Conservation (phyloP, 2,329 filamentous ascomycete genomes). For the Alternaria conjuncta region DNA sequence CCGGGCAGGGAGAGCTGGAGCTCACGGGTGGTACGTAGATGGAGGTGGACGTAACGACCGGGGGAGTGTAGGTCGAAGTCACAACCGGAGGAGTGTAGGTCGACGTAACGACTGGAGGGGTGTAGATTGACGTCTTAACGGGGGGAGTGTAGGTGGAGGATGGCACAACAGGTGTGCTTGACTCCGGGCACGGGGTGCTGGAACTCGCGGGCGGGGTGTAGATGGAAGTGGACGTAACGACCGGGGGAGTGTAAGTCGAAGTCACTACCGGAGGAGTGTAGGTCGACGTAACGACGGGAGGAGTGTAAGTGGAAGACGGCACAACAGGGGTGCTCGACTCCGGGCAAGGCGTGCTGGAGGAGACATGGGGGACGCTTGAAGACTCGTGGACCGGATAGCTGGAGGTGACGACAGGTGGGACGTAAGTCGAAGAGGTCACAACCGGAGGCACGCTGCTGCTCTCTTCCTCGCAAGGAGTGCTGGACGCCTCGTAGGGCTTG, state of each 20-base stretch:
- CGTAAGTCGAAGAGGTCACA: not conserved
- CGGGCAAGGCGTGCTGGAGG: constrained; percentile 1
- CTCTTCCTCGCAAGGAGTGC: constrained; percentile 7
- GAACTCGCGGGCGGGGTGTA: not conserved
- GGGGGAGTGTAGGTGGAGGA: not conserved
- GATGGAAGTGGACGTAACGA: not conserved
- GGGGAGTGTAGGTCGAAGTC: not conserved
- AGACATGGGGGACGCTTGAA: not conserved
- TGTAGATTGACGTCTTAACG: not conserved
- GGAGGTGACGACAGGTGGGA: not conserved
- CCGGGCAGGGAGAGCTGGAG: constrained; percentile 6
- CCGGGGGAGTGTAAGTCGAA: not conserved
- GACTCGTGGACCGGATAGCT: not conserved
- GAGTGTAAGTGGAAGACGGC: not conserved
- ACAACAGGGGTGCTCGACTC: not conserved
- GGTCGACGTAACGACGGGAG: not conserved
- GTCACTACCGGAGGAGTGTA: not conserved
- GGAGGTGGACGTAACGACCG: not conserved
- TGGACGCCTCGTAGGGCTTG: not conserved
- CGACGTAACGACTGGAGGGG: not conserved
- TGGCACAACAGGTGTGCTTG: not conserved
- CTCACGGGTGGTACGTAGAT: not conserved
- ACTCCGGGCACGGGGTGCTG: not conserved
- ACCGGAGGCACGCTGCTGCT: not conserved
- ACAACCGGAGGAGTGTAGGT: not conserved